phyloP scores from a whole-genome alignment of 2,329 filamentous ascomycete species.

The Colletotrichum navitas region DNA sequence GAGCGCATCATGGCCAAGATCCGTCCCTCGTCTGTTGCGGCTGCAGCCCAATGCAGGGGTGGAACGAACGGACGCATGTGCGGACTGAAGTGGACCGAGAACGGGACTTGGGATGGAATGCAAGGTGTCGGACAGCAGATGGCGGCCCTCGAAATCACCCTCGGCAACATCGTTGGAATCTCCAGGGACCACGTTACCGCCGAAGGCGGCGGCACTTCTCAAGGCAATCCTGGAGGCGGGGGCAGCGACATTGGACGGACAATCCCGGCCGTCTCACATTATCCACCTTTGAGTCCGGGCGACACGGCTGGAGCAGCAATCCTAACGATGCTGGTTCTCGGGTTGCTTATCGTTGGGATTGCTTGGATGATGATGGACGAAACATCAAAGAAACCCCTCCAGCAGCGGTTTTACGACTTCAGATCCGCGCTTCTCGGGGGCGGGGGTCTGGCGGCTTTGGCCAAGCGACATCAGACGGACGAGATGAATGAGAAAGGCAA shows the following conservation, averaged over 20 bases:
- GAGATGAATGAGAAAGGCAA: constrained; percentile 42
- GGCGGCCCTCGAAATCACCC: constrained; percentile 74
- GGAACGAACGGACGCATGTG: constrained; percentile 70
- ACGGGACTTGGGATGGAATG: constrained; percentile 67
- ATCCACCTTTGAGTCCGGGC: constrained; percentile 56
- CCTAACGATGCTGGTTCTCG: constrained; percentile 69
- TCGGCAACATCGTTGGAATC: constrained; percentile 68
- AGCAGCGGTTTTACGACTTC: constrained; percentile 51
- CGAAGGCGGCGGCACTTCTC: constrained; percentile 69
- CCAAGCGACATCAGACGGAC: constrained; percentile 7
- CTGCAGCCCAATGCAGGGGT: constrained; percentile 68
- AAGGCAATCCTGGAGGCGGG: constrained; percentile 60
- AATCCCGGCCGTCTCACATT: constrained; percentile 48
- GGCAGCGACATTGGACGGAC: constrained; percentile 60
- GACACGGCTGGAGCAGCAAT: constrained; percentile 79
- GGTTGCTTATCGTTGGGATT: constrained; percentile 66
- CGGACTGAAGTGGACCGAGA: constrained; percentile 70
- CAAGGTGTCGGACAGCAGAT: constrained; percentile 79
- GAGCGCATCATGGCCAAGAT: constrained; percentile 66
- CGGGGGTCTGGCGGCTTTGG: constrained; percentile 25
- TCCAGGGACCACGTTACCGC: constrained; percentile 57
- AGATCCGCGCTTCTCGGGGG: constrained; percentile 31
- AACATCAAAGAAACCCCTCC: constrained; percentile 50
- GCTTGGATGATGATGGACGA: constrained; percentile 65
- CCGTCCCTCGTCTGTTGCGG: constrained; percentile 67